Evolutionary conservation across 805 yeast genomes (phyloP).

Genomic region (Alloascoidea hylecoeti): DNA sequence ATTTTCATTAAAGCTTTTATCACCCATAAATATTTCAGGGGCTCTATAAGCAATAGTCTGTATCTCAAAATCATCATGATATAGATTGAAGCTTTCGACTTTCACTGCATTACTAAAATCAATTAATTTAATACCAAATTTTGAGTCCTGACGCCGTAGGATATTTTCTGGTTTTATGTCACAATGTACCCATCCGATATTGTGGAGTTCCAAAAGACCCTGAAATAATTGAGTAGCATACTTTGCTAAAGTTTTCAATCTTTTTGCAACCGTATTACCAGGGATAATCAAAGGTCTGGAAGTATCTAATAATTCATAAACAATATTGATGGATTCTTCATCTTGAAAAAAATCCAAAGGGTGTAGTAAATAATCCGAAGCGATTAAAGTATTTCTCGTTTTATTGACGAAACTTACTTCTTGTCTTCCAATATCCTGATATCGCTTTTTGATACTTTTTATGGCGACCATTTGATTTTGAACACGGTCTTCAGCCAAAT

Average conservation of each 20-base stretch:
- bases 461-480: too few species aligned
- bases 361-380: too few species aligned
- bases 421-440: too few species aligned
- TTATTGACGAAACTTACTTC: too few species aligned
- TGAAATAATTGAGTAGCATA: constrained; percentile 9
- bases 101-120: constrained; percentile 11
- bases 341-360: too few species aligned
- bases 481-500: constrained; percentile 4
- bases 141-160: too few species aligned
- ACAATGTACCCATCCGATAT: constrained; percentile 11
- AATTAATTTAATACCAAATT: constrained; percentile 9
- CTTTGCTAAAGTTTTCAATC: constrained; percentile 10
- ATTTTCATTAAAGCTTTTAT: constrained; percentile 8
- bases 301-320: too few species aligned
- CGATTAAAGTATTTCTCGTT: too few species aligned
- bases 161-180: constrained; percentile 13
- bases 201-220: constrained; percentile 9
- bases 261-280: too few species aligned
- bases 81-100: constrained; percentile 4
- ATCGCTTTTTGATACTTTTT: too few species aligned
- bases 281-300: too few species aligned
- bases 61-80: constrained; percentile 11
- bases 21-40: constrained; percentile 13
- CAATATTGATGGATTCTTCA: too few species aligned
- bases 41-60: constrained; percentile 12